These are phyloP conservation scores for Plasmodiophora brassicae DNA, from an alignment of 208 protist species.

Conservation along the genomic window DNA sequence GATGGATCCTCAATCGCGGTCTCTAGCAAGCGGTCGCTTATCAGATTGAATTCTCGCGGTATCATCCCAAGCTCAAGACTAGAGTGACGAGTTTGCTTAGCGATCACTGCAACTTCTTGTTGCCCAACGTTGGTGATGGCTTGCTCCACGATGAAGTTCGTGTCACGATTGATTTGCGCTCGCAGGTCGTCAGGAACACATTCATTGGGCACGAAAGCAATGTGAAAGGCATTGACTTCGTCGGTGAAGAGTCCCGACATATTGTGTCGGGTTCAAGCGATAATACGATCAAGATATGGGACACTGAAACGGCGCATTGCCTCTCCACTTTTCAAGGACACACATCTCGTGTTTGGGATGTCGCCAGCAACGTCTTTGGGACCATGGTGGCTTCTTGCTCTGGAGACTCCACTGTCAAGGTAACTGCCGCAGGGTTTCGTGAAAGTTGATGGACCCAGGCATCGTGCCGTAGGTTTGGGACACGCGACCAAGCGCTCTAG, in stretches of 20 bases:
- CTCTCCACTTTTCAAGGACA: constrained; percentile 51
- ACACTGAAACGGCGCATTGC: constrained; percentile 47
- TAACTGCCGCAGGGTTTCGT: background rate
- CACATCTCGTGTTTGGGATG: constrained; percentile 60
- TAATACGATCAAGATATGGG: constrained; percentile 47
- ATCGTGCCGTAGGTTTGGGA: background rate
- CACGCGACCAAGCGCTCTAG: background rate
- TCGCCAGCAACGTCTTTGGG: constrained; percentile 35
- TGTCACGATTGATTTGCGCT: constrained; percentile 57
- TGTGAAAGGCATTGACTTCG: constrained; percentile 64
- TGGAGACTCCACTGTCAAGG: background rate
- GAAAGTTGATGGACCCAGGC: background rate
- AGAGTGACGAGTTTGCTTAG: background rate
- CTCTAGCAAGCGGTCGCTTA: constrained; percentile 64
- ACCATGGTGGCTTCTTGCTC: constrained; percentile 13
- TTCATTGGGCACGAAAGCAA: constrained; percentile 59
- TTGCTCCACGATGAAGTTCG: background rate
- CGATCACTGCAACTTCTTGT: constrained; percentile 20
- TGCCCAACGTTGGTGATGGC: background rate
- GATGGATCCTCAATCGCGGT: background rate
- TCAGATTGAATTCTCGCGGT: constrained; percentile 64
- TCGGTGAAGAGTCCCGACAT: constrained; percentile 52
- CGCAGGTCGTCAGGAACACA: background rate
- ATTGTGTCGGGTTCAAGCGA: constrained; percentile 60
- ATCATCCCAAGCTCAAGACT: constrained; percentile 58